A percentile compares a stretch with the other conserved stretches of the same genome.
Evolutionary conservation across 306 rosid species (phyloP).

Genomic region (Ochetophila trinervis): DNA sequence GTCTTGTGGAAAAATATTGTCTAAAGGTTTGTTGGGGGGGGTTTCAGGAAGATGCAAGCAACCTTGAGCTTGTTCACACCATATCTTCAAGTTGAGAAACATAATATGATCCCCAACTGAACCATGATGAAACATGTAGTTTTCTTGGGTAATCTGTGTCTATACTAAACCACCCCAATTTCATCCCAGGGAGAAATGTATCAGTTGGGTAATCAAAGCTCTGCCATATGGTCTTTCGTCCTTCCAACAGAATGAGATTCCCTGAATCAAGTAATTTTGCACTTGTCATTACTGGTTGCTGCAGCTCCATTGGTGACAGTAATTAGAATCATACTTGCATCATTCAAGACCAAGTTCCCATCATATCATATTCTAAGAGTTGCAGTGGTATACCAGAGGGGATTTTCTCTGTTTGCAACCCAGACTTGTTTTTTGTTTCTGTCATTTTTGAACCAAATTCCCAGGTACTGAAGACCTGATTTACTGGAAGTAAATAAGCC

Average conservation of each 20-base stretch:
- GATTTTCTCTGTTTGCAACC: constrained; percentile 22
- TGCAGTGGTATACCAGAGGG: constrained; percentile 1
- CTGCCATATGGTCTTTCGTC: constrained; percentile 8
- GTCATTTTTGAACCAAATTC: constrained; percentile 33
- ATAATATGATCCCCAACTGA: too few species aligned
- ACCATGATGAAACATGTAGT: constrained; percentile 20
- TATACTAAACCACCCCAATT: constrained; percentile 16
- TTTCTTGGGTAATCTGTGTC: neutral
- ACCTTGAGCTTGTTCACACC: too few species aligned
- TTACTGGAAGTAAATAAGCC: constrained; percentile 15
- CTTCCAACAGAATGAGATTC: constrained; percentile 17
- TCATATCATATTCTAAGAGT: constrained; percentile 9
- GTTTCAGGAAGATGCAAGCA: too few species aligned
- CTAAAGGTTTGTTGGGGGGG: too few species aligned
- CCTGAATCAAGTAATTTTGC: constrained; percentile 17
- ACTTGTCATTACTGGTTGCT: neutral
- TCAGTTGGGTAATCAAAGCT: constrained; percentile 23
- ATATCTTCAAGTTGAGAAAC: too few species aligned
- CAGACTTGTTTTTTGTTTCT: constrained; percentile 21
- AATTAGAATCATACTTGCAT: neutral
- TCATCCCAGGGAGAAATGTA: constrained; percentile 28
- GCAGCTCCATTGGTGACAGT: neutral
- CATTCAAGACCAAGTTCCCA: constrained; percentile 18
- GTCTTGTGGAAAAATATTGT: too few species aligned
- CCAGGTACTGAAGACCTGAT: constrained; percentile 11